Evolutionary conservation across 805 yeast genomes (phyloP).

Genomic region (Cyberlindnera maritima): DNA sequence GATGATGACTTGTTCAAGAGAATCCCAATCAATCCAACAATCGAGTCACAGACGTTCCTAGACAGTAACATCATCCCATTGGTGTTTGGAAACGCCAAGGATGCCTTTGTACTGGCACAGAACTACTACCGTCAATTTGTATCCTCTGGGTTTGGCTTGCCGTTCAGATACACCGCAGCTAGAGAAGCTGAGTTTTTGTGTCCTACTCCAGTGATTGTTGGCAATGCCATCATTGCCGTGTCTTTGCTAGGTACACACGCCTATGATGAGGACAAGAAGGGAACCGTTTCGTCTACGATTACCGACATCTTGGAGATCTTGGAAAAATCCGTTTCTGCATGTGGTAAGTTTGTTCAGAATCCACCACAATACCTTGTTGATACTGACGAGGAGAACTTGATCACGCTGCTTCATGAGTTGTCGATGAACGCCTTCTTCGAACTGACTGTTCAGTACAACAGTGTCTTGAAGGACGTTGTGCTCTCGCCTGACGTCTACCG

Average conservation of each 20-base stretch:
- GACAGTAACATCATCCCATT: slow-evolving; percentile 20
- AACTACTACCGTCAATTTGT: slow-evolving; percentile 21
- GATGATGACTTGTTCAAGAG: slow-evolving; percentile 15
- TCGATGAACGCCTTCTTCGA: slow-evolving; percentile 63
- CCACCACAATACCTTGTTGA: slow-evolving; percentile 28
- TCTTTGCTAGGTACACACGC: slow-evolving; percentile 59
- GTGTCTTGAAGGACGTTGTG: slow-evolving; percentile 59
- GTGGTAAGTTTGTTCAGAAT: slow-evolving; percentile 44
- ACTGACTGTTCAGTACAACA: slow-evolving; percentile 61
- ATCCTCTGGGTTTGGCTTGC: slow-evolving; percentile 28
- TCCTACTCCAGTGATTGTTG: slow-evolving; percentile 61
- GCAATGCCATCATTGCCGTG: slow-evolving; percentile 61
- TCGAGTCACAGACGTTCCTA: slow-evolving; percentile 15
- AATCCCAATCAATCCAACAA: slow-evolving; percentile 1
- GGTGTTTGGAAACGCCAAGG: slow-evolving; percentile 11
- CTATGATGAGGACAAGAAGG: slow-evolving; percentile 59
- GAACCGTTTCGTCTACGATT: slow-evolving; percentile 50
- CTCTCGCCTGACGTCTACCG: slow-evolving; percentile 61
- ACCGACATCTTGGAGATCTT: slow-evolving; percentile 57
- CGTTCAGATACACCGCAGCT: slow-evolving; percentile 27
- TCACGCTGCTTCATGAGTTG: slow-evolving; percentile 59
- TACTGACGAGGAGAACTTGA: slow-evolving; percentile 36
- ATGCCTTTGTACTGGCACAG: slow-evolving; percentile 5
- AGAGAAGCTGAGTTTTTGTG: slow-evolving; percentile 59
- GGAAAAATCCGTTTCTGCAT: slow-evolving; percentile 56